Evolutionary conservation across 2,329 filamentous ascomycete genomes (phyloP).

Genomic region (Verticillium tricorpus): DNA sequence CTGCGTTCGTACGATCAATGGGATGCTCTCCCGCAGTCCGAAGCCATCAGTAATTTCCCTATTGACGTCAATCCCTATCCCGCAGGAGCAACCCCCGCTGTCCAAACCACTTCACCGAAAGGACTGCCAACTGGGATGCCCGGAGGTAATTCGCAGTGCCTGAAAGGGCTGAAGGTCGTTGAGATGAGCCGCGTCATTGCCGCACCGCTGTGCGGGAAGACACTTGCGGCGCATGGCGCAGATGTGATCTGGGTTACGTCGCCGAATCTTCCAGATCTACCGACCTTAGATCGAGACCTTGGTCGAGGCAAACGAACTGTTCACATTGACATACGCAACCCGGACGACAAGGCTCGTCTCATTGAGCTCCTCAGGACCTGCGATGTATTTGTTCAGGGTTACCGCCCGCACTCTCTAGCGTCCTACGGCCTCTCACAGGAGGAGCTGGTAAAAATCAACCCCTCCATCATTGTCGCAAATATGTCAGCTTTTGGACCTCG

Average conservation of each 20-base stretch:
- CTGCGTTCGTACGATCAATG: constrained; percentile 45
- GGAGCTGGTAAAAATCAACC: constrained; percentile 31
- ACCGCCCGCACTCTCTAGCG: constrained; percentile 41
- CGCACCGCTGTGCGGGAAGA: constrained; percentile 25
- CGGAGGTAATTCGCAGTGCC: constrained; percentile 25
- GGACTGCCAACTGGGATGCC: background rate
- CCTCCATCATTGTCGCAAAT: constrained; percentile 43
- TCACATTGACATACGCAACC: constrained; percentile 21
- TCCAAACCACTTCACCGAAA: background rate
- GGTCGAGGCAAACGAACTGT: constrained; percentile 27
- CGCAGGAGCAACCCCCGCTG: background rate
- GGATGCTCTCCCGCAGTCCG: constrained; percentile 44
- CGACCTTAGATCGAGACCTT: constrained; percentile 25
- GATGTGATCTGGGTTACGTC: constrained; percentile 28
- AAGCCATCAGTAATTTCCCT: constrained; percentile 38
- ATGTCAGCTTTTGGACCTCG: constrained; percentile 47
- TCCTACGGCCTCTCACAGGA: constrained; percentile 31
- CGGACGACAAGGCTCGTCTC: constrained; percentile 19
- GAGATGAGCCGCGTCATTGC: constrained; percentile 31
- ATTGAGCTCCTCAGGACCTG: constrained; percentile 24
- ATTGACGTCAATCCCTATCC: constrained; percentile 28
- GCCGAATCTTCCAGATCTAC: constrained; percentile 23
- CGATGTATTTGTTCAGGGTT: constrained; percentile 41
- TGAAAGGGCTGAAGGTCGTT: constrained; percentile 24
- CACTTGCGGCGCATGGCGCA: constrained; percentile 26